Evolutionary conservation across 176 grass and related monocot species (phyloP), one percentile per base, ranked within the genome.

Genomic region (Hsuehochloa calcarea): DNA sequence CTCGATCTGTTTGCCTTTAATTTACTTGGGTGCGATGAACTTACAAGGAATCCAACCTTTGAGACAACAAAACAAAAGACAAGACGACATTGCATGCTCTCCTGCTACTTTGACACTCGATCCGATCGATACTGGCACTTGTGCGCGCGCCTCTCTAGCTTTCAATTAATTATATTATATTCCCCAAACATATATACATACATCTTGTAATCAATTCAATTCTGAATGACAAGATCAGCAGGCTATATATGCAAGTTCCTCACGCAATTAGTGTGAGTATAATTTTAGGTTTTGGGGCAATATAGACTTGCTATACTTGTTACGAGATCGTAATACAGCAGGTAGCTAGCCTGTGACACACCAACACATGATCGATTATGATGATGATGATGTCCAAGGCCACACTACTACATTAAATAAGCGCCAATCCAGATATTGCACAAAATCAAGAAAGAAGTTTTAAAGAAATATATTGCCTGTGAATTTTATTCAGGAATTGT

Each of bases 81-180:
- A 27, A 69, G 51, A 47, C 71, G 76, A 27, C n/a, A n/a, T n/a
- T n/a, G n/a, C n/a, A n/a, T 82, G 71, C 70, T 68, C 39, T 82
- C 61, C 25, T 12, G 23, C 2, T 59, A 22, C 56, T 56, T 87
- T 56, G 80, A 82, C 51, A 82, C 67, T 82, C 10, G n/a, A n/a
- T n/a, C n/a, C 3, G 49, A 59, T 43, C 45, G 29, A 29, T 29
- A 31, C 22, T 34, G 58, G 12, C 58, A 86, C 44, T 29, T 29
- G 29, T 1, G 29, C 29, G 29, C 29, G 29, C 29, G 29, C 29
- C 29, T 29, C 29, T n/a, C n/a, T n/a, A n/a, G n/a, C n/a, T n/a
- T n/a, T 29, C n/a, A n/a, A n/a, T n/a, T n/a, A n/a, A n/a, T n/a
- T n/a, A n/a, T n/a, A 29, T 29, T 80, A 72, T 12, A 46, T 46